Percentiles rank a stretch among this genome's conserved stretches.
Conservation (phyloP, 768 basidiomycete species). For the Boletus sensibilis region DNA sequence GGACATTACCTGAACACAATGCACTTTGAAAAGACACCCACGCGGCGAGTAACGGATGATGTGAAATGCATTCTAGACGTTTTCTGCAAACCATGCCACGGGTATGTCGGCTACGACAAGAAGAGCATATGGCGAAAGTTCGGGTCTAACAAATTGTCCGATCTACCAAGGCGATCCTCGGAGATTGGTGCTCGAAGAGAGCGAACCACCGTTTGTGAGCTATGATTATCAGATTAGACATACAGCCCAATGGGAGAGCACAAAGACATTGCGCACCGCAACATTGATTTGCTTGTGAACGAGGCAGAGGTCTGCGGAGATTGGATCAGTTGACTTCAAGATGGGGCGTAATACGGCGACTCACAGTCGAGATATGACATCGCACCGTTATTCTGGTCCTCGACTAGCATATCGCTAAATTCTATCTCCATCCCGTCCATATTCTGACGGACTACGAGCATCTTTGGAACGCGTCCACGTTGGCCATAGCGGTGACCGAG, state of each 20-base stretch:
- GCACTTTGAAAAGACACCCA: background rate
- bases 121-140: background rate
- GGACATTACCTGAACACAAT: background rate
- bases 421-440: conserved; percentile 92
- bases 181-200: conserved; percentile 24
- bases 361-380: conserved; percentile 89
- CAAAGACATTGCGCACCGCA: conserved; percentile 21
- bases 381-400: conserved; percentile 96
- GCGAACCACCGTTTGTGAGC: conserved; percentile 33
- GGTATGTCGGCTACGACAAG: conserved; percentile 11
- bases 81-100: conserved; percentile 3
- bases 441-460: conserved; percentile 86
- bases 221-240: conserved; percentile 9
- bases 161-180: conserved; percentile 36
- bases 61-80: conserved; percentile 7
- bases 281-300: conserved; percentile 34
- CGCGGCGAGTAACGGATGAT: background rate
- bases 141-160: background rate
- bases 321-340: background rate
- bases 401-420: conserved; percentile 95
- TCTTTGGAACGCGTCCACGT: conserved; percentile 54
- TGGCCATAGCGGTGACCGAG: conserved; percentile 62
- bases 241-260: background rate
- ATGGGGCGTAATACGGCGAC: conserved; percentile 26
- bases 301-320: conserved; percentile 30